phyloP scores from a whole-genome alignment of 305 asterid species.

The Ilex paraguariensis region DNA sequence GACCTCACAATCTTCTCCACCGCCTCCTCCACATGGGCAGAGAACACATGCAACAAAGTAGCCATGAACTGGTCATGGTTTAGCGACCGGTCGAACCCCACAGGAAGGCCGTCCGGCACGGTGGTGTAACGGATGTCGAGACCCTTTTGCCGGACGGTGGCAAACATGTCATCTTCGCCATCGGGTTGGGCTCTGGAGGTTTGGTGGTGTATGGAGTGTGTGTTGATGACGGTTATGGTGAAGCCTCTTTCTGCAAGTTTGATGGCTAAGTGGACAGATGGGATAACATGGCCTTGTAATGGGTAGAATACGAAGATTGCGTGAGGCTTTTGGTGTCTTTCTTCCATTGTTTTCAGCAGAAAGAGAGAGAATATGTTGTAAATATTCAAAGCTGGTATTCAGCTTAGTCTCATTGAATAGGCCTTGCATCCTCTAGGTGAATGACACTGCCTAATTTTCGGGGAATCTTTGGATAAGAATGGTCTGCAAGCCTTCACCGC shows the following conservation, averaged over 20 bases:
- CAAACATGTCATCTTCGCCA: conserved; percentile 20
- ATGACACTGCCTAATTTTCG: no score
- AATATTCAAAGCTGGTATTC: no score
- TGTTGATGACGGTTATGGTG: conserved; percentile 40
- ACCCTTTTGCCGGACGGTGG: conserved; percentile 25
- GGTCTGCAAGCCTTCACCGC: no score
- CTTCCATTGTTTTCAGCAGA: no score
- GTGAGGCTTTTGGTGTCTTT: conserved; percentile 16
- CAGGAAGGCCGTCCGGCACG: conserved; percentile 44
- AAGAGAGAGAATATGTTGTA: no score
- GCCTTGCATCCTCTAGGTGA: no score
- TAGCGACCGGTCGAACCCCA: conserved; percentile 36
- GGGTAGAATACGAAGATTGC: conserved; percentile 36
- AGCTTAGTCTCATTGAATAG: no score
- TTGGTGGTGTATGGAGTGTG: conserved; percentile 31
- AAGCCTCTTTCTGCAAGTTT: conserved; percentile 48
- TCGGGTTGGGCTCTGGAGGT: conserved; percentile 2
- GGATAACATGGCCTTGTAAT: conserved; percentile 51
- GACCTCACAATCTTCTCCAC: conserved; percentile 16
- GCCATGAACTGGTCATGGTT: conserved; percentile 43
- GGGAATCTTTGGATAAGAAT: no score
- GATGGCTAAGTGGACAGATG: conserved; percentile 34
- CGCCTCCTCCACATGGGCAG: conserved; percentile 45
- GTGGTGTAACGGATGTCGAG: conserved; percentile 49
- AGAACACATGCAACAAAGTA: conserved; percentile 37